Conservation (phyloP, 306 rosid genomes). For the Lathyrus tuberosus region DNA sequence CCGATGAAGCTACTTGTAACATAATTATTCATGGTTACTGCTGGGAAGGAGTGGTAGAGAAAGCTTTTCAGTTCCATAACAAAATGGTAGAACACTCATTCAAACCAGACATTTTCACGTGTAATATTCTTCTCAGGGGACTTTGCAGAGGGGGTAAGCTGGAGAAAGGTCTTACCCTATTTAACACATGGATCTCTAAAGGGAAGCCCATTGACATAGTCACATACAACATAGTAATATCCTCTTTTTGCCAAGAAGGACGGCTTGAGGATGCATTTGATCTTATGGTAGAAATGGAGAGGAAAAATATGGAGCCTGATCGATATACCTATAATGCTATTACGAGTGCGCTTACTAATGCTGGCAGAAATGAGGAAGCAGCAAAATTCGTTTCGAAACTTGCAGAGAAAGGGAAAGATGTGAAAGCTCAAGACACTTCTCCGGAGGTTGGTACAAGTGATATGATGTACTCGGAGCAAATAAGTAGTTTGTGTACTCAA, state of each 20-base stretch:
- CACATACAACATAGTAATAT: constrained; percentile 82
- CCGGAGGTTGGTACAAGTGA: constrained; percentile 52
- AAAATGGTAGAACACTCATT: constrained; percentile 68
- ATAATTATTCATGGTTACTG: constrained; percentile 81
- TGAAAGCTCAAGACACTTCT: constrained; percentile 38
- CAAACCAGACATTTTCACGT: constrained; percentile 69
- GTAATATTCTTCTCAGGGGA: constrained; percentile 82
- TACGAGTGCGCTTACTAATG: constrained; percentile 51
- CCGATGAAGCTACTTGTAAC: constrained; percentile 76
- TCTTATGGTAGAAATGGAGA: constrained; percentile 72
- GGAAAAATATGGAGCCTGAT: constrained; percentile 64
- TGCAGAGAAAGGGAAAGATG: constrained; percentile 52
- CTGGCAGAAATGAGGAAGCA: constrained; percentile 69
- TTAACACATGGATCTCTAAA: constrained; percentile 66
- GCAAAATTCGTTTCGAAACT: constrained; percentile 57
- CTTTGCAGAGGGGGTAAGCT: constrained; percentile 72
- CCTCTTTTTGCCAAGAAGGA: constrained; percentile 73
- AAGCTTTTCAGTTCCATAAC: constrained; percentile 85
- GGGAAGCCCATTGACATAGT: constrained; percentile 65
- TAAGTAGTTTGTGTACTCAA: constrained; percentile 62
- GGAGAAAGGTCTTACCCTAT: constrained; percentile 77
- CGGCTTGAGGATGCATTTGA: constrained; percentile 65
- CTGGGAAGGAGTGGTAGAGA: constrained; percentile 69
- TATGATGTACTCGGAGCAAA: constrained; percentile 56
- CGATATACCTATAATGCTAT: constrained; percentile 66